Evolutionary conservation across 176 grass and related monocot species (phyloP), one percentile per base, ranked within the genome.

Genomic region (Aegilops bicornis): DNA sequence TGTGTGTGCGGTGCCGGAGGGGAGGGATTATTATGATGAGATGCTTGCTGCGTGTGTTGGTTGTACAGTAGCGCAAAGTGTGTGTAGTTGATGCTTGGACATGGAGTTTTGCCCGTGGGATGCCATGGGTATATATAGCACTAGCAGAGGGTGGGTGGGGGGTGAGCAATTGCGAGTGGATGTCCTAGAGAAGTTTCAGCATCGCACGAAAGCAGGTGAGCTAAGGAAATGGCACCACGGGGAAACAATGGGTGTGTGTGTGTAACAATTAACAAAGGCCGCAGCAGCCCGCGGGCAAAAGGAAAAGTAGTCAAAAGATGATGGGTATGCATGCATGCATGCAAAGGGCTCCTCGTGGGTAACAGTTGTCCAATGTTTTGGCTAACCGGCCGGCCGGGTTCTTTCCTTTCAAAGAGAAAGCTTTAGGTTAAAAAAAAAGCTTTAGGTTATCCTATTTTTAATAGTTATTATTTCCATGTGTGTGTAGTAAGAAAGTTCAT

Each of bases 91-190:
- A 76, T 85, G 89, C 17, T 90, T 97, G 89, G 90, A 79, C 95
- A 94, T 97, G 89, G 92, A 59, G 87, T 86, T 94, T 94, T 83
- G 77, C 83, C 69, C 35, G 89, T 83, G 69, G 72, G 80, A 22
- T 59, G 85, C 23, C 54, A 81, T 23, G 71, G 70, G 60, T 87
- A 68, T 94, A 78, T 91, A 94, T 94, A 90, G 22, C 72, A 3
- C 8, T 3, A 59, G 19, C 2, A 59, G 54, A 59, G 3, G 17
- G 19, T 69, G 70, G 25, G 25, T 27, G 25, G 25, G 39, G 36
- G 16, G 50, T 37, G 89, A 50, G 16, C 43, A 67, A 69, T 15
- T 27, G 16, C 50, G 13, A 70, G 27, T 62, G 14, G 29, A 4
- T 13, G 47, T 68, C 23, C 69, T 61, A 4, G 68, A 79, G 77